These are phyloP conservation scores for Cardamine resedifolia DNA, from an alignment of 345 rosid genomes.

Conservation along the genomic window DNA sequence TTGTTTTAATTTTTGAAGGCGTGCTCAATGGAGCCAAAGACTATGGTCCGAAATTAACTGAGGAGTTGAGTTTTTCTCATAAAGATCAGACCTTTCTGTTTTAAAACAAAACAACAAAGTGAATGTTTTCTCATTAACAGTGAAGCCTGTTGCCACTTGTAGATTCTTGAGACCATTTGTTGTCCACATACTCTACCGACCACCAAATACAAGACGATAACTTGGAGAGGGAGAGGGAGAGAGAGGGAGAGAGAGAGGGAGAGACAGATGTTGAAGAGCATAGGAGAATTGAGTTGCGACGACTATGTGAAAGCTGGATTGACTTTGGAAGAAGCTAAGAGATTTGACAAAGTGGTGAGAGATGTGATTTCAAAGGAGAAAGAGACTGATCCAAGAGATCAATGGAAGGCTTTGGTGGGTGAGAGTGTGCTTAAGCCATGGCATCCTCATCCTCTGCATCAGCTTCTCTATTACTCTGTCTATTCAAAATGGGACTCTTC, in stretches of 20 bases:
- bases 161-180: background rate
- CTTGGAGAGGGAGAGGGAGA: constrained; percentile 2
- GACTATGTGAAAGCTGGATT: constrained; percentile 61
- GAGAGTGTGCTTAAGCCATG: constrained; percentile 59
- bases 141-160: background rate
- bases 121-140: background rate
- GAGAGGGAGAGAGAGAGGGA: constrained; percentile 14
- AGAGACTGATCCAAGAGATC: constrained; percentile 49
- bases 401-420: constrained; percentile 60
- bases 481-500: constrained; percentile 72
- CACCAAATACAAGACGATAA: background rate
- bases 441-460: constrained; percentile 72
- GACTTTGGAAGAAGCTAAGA: constrained; percentile 43
- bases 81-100: background rate
- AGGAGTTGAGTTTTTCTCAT: background rate
- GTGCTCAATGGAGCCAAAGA: constrained; percentile 18
- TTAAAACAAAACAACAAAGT: background rate
- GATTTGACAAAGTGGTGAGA: constrained; percentile 39
- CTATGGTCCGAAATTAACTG: background rate
- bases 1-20: background rate
- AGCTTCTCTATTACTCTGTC: constrained; percentile 64
- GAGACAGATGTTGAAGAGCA: constrained; percentile 38
- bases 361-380: constrained; percentile 32
- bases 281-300: constrained; percentile 46
- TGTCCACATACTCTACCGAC: constrained; percentile 23